Evolutionary conservation across 2,329 filamentous ascomycete genomes (phyloP).

Genomic region (Zasmidium citrigriseum): DNA sequence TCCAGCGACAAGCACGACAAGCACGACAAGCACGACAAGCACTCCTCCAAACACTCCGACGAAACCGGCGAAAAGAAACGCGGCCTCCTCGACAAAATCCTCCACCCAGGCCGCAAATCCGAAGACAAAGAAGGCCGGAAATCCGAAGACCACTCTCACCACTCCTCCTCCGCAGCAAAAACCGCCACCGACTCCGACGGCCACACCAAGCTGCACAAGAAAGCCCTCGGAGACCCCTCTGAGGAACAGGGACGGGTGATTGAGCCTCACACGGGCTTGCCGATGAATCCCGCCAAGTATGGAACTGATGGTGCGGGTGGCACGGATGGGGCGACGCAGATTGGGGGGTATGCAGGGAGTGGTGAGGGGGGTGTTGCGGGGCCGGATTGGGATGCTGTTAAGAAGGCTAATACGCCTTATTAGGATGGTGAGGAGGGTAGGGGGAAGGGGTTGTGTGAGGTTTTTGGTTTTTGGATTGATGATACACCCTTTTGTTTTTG

Average conservation of each 20-base stretch:
- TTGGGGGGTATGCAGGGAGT: neutral
- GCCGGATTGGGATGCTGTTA: constrained; percentile 12
- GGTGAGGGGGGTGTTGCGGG: constrained; percentile 6
- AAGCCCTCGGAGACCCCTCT: neutral
- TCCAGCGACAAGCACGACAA: neutral
- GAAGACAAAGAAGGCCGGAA: constrained; percentile 4
- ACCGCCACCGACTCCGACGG: neutral
- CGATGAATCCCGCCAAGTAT: constrained; percentile 43
- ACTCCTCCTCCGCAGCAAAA: neutral
- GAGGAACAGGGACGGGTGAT: constrained; percentile 27
- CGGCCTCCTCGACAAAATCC: constrained; percentile 28
- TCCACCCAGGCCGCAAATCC: constrained; percentile 25
- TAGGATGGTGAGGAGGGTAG: neutral
- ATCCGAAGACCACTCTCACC: neutral
- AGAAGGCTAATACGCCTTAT: constrained; percentile 10
- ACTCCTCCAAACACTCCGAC: neutral
- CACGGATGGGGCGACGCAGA: constrained; percentile 35
- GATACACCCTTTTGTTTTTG: neutral
- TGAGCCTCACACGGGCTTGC: constrained; percentile 43
- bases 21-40: constrained; percentile 22
- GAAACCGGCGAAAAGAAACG: constrained; percentile 31
- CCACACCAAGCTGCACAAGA: constrained; percentile 14
- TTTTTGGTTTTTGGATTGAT: neutral
- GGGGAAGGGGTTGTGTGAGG: neutral
- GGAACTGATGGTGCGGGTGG: constrained; percentile 40